A percentile compares a stretch with the other conserved stretches of the same genome.
phyloP scores from a whole-genome alignment of 768 basidiomycete genomes.

The Russula sp. region DNA sequence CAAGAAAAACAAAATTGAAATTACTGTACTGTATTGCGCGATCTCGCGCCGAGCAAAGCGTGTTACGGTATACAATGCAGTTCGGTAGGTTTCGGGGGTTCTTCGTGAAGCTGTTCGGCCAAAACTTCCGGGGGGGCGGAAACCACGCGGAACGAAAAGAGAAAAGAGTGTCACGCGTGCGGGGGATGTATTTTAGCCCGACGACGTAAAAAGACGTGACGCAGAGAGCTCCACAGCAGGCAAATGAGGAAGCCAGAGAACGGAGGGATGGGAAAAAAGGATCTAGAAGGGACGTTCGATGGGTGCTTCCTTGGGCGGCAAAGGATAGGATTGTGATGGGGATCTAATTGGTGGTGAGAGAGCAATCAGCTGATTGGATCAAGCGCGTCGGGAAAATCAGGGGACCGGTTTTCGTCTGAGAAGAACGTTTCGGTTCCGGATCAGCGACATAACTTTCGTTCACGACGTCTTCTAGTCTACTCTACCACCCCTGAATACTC shows the following conservation, averaged over 20 bases:
- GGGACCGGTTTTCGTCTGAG: neutral
- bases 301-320: constrained; percentile 9
- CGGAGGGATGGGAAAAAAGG: neutral
- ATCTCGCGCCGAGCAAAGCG: neutral
- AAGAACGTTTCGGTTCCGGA: constrained; percentile 17
- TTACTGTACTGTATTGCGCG: neutral
- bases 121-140: neutral
- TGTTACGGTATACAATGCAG: no score
- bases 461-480: neutral
- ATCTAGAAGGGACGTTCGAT: neutral
- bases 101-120: neutral
- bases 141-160: neutral
- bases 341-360: neutral
- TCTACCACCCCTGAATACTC: no score
- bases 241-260: constrained; percentile 6
- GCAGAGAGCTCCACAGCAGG: neutral
- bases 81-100: neutral
- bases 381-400: constrained; percentile 4
- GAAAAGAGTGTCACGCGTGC: neutral
- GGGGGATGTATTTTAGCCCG: neutral
- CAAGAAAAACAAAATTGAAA: constrained; percentile 10
- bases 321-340: constrained; percentile 4
- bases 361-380: constrained; percentile 22
- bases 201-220: neutral
- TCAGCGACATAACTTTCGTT: neutral